Evolutionary conservation across 2,329 filamentous ascomycete genomes (phyloP), one percentile per base, ranked within the genome.

Genomic region (Ophiocordyceps camponoti-leonardi): DNA sequence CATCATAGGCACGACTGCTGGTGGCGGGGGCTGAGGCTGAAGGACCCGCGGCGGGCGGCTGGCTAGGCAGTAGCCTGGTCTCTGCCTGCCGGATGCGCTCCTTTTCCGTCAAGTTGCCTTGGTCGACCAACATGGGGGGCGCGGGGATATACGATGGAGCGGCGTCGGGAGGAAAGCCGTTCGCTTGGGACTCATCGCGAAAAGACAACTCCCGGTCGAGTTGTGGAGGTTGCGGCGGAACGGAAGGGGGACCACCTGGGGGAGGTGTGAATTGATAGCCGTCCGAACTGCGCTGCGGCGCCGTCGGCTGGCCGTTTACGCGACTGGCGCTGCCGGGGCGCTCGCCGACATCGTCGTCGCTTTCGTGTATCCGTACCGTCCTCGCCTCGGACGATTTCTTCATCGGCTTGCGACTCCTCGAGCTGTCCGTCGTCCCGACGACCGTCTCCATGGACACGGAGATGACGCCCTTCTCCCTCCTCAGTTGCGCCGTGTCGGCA

Each of bases 381-480:
- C 53, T 53, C 26, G 55, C 55, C 22, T 53, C 51, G 20, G 55
- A 55, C 3, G 56, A 55, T 8, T 47, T 46, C 41, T 52, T 54
- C 18, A 50, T 44, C 31, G 52, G 48, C 43, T 57, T 58, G 20
- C 56, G 59, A 1, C 49, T 48, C 7, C 56, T 53, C 7, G 73
- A 74, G 53, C 79, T 90, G 60, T 98, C 88, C 33, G 75, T 74
- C 0, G 87, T 94, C 1, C 92, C 92, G 19, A 96, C 79, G 1
- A 94, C 70, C 14, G 94, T 75, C 59, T 95, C 87, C 54, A 95
- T 90, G 0, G 82, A 72, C 46, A 87, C 84, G 1, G 81, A 82
- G 20, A 95, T 81, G n/a, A 96, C 86, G 10, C 86, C 86, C 58
- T 94, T 95, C 58, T 94, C 86, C 39, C 88, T 79, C 44, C 86